Conservation (phyloP, 2,329 filamentous ascomycete genomes). For the Cordyceps pruinosa region DNA sequence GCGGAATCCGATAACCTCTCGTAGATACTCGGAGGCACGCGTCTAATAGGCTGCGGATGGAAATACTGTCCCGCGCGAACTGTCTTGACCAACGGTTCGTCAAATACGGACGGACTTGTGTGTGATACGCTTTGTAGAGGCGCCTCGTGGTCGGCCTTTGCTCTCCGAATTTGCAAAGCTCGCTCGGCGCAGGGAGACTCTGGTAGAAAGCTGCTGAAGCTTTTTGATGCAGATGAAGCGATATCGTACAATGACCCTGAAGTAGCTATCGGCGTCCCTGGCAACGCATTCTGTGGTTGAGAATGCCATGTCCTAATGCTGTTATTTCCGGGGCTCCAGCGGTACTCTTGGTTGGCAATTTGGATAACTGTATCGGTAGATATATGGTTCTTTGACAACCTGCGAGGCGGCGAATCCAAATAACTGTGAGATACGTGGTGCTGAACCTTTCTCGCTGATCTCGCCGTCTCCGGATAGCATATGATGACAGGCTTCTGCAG, state of each 20-base stretch:
- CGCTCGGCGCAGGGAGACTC: slow-evolving; percentile 4
- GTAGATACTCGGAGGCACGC: background rate
- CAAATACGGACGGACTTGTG: slow-evolving; percentile 1
- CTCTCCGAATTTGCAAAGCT: background rate
- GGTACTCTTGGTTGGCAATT: slow-evolving; percentile 11
- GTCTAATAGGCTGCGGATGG: slow-evolving; percentile 8
- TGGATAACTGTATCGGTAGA: background rate
- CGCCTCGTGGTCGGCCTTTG: background rate
- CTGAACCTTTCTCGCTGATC: background rate
- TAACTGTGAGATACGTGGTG: background rate
- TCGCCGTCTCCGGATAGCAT: slow-evolving; percentile 14
- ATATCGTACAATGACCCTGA: background rate
- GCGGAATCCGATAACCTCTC: background rate
- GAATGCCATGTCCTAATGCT: slow-evolving; percentile 1
- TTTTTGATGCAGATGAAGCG: slow-evolving; percentile 2
- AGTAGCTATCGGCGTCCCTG: background rate
- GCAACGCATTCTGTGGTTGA: background rate
- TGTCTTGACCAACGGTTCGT: background rate
- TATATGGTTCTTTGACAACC: background rate
- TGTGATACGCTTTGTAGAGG: background rate
- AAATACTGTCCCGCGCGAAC: background rate
- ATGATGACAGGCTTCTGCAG: slow-evolving; percentile 24
- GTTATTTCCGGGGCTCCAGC: slow-evolving; percentile 10
- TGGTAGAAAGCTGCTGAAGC: slow-evolving; percentile 1
- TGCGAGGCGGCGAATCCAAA: background rate